Conservation (phyloP, 2,329 filamentous ascomycete species). For the Xylogone sp. region DNA sequence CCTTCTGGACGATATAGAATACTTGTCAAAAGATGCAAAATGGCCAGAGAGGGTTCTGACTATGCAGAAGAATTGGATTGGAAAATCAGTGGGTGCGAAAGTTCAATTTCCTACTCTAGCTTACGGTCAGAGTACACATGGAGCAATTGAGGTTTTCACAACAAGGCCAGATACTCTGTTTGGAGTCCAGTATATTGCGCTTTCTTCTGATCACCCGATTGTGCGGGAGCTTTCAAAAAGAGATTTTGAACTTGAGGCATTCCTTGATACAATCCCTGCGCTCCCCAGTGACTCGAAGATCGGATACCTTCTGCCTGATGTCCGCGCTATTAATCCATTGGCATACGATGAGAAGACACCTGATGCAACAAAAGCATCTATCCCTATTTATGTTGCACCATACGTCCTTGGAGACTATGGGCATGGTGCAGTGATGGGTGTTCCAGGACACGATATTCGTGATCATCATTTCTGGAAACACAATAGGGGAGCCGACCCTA, state of each 20-base stretch:
- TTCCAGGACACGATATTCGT: conserved; percentile 77
- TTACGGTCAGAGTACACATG: conserved; percentile 14
- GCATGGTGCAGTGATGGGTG: conserved; percentile 87
- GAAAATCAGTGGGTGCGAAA: conserved; percentile 69
- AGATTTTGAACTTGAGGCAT: conserved; percentile 61
- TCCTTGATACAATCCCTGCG: conserved; percentile 60
- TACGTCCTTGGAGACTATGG: conserved; percentile 86
- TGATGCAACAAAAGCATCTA: conserved; percentile 46
- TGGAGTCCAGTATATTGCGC: conserved; percentile 79
- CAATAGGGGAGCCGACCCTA: conserved; percentile 57
- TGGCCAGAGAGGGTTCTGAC: conserved; percentile 82
- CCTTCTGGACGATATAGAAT: conserved; percentile 67
- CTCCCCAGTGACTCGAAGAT: conserved; percentile 54
- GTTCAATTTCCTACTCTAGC: conserved; percentile 63
- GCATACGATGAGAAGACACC: conserved; percentile 48
- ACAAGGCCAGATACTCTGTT: conserved; percentile 84
- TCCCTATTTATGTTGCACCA: conserved; percentile 78
- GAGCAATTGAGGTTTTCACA: conserved; percentile 68
- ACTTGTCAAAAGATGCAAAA: conserved; percentile 55
- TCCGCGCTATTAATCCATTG: conserved; percentile 64
- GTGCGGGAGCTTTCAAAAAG: conserved; percentile 57
- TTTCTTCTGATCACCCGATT: conserved; percentile 70
- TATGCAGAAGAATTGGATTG: conserved; percentile 88
- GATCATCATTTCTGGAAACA: conserved; percentile 78
- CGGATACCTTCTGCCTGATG: conserved; percentile 62